These are phyloP conservation scores for Ophiostoma sp. DNA, from an alignment of 2,329 filamentous ascomycete species.

Conservation along the genomic window DNA sequence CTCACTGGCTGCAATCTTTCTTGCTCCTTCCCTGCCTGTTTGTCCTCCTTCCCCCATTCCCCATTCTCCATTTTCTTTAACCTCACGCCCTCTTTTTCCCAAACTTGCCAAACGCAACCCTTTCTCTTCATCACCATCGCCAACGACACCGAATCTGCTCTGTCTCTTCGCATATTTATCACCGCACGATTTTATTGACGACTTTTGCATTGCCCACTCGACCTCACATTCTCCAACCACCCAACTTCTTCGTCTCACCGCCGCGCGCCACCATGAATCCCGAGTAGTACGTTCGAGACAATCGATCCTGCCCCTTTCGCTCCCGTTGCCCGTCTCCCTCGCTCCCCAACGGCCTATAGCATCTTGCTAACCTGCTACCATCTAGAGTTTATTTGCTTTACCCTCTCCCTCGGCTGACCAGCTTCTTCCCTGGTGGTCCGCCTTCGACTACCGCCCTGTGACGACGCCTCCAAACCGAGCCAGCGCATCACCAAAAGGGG, in stretches of 20 bases:
- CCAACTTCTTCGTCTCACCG: slow-evolving; percentile 25
- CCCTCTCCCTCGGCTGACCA: not conserved
- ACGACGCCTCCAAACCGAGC: not conserved
- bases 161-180: not conserved
- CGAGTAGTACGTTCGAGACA: slow-evolving; percentile 67
- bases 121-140: slow-evolving; percentile 1
- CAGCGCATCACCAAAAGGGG: not conserved
- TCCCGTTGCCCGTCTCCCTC: not conserved
- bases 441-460: not conserved
- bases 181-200: not conserved
- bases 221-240: not conserved
- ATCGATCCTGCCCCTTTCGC: slow-evolving; percentile 24
- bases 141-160: slow-evolving; percentile 3
- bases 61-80: slow-evolving; percentile 20
- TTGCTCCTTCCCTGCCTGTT: not conserved
- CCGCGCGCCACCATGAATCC: slow-evolving; percentile 73
- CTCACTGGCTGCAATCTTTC: slow-evolving; percentile 3
- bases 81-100: slow-evolving; percentile 13
- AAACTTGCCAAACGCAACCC: not conserved
- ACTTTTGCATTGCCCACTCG: not conserved
- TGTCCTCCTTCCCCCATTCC: slow-evolving; percentile 14
- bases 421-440: not conserved
- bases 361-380: slow-evolving; percentile 16
- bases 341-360: not conserved
- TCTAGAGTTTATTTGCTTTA: slow-evolving; percentile 18